Percentiles rank a stretch among this genome's conserved stretches.
phyloP scores from a whole-genome alignment of 164 flowering plant species.

The Macadamia tetraphylla region DNA sequence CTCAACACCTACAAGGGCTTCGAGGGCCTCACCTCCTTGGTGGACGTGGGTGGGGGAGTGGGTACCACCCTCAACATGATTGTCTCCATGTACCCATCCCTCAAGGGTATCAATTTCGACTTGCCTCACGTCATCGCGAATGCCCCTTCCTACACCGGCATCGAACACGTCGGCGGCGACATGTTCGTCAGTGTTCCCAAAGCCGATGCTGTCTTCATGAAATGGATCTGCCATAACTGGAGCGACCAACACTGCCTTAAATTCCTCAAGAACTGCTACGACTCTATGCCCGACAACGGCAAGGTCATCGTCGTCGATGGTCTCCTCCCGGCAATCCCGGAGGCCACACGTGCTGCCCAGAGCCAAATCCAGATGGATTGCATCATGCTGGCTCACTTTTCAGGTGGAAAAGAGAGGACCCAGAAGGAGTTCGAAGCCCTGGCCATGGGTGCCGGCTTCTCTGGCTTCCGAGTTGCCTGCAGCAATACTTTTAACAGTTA shows the following conservation, averaged over 20 bases:
- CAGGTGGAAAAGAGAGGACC: slow-evolving; percentile 87
- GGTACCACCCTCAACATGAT: slow-evolving; percentile 71
- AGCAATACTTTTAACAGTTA: slow-evolving; percentile 44
- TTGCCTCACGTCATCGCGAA: slow-evolving; percentile 77
- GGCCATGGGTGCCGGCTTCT: slow-evolving; percentile 68
- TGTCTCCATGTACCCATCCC: slow-evolving; percentile 54
- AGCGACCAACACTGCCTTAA: slow-evolving; percentile 74
- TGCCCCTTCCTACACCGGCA: slow-evolving; percentile 67
- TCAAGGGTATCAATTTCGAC: slow-evolving; percentile 78
- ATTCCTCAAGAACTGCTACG: slow-evolving; percentile 67
- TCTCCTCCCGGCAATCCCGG: slow-evolving; percentile 54
- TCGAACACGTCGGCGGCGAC: slow-evolving; percentile 67
- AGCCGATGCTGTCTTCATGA: slow-evolving; percentile 81
- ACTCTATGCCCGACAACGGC: slow-evolving; percentile 61
- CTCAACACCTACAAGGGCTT: slow-evolving; percentile 68
- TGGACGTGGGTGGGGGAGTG: slow-evolving; percentile 88
- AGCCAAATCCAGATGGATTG: slow-evolving; percentile 42
- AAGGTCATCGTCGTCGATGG: slow-evolving; percentile 67
- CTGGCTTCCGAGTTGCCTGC: slow-evolving; percentile 29
- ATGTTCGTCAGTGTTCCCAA: slow-evolving; percentile 74
- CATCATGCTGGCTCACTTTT: slow-evolving; percentile 77
- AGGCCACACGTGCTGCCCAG: slow-evolving; percentile 34
- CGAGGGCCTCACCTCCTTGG: slow-evolving; percentile 51
- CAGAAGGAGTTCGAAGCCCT: slow-evolving; percentile 55
- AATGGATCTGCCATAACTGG: slow-evolving; percentile 95